Percentiles rank a stretch among this genome's conserved stretches.
phyloP scores from a whole-genome alignment of 192 early-diverging fungal species.

The Spinellus fusiger region DNA sequence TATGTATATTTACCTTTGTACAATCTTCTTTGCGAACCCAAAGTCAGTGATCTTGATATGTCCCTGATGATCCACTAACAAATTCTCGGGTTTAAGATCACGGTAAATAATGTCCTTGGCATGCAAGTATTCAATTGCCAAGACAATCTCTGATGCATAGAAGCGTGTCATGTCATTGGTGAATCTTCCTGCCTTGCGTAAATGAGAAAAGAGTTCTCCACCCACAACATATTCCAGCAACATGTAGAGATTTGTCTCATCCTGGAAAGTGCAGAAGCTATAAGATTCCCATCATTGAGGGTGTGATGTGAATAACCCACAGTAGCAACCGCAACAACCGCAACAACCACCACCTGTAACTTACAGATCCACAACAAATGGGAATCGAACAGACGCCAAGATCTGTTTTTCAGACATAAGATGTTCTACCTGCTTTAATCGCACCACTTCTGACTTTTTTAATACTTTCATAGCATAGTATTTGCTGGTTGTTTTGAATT shows the following conservation, averaged over 20 bases:
- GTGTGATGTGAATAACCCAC: not conserved
- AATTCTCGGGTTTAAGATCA: constrained; percentile 93
- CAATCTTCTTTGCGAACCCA: constrained; percentile 94
- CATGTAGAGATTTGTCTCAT: constrained; percentile 92
- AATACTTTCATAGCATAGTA: constrained; percentile 86
- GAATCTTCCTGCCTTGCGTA: constrained; percentile 87
- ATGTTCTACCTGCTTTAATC: constrained; percentile 82
- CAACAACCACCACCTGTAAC: not conserved
- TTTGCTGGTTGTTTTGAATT: constrained; percentile 59
- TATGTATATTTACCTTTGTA: constrained; percentile 37
- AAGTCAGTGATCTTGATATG: constrained; percentile 98
- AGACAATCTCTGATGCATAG: constrained; percentile 91
- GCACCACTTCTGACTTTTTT: constrained; percentile 76
- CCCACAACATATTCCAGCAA: constrained; percentile 94
- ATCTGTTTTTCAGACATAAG: constrained; percentile 82
- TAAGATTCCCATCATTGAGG: not conserved
- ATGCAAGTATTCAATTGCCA: constrained; percentile 95
- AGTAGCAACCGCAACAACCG: not conserved
- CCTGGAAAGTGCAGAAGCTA: constrained; percentile 93
- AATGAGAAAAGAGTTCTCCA: constrained; percentile 94
- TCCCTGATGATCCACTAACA: constrained; percentile 76
- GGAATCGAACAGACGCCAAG: constrained; percentile 62
- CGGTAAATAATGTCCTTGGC: constrained; percentile 92
- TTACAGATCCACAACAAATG: constrained; percentile 82
- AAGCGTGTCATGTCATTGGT: constrained; percentile 93